phyloP scores from a whole-genome alignment of 306 rosid genomes.

The Trifolium subterraneum region DNA sequence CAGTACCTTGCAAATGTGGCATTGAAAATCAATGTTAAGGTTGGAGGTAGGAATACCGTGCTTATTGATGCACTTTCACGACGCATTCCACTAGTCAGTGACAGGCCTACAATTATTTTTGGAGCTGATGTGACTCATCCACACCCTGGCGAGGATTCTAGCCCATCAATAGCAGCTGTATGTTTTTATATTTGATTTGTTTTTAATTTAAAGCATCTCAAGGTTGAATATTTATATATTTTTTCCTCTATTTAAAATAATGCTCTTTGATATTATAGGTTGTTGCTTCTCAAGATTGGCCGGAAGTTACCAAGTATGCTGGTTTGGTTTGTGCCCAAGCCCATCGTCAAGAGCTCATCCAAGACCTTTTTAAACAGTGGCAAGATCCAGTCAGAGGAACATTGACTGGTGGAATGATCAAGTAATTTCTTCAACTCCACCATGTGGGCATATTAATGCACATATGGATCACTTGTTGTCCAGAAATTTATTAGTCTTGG shows the following conservation, averaged over 20 bases:
- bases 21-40: constrained; percentile 89
- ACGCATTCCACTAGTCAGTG: constrained; percentile 89
- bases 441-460: neutral
- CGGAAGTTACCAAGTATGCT: constrained; percentile 94
- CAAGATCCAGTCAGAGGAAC: constrained; percentile 92
- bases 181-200: constrained; percentile 29
- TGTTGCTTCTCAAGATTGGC: constrained; percentile 99
- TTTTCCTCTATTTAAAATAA: neutral
- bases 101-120: constrained; percentile 91
- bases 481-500: too few relatives aligned
- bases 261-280: constrained; percentile 55
- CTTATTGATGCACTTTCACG: constrained; percentile 93
- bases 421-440: constrained; percentile 48
- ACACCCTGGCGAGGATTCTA: constrained; percentile 98
- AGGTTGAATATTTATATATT: neutral
- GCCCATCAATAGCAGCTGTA: constrained; percentile 98
- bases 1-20: constrained; percentile 95
- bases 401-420: constrained; percentile 92
- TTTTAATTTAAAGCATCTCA: neutral
- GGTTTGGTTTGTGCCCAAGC: constrained; percentile 98
- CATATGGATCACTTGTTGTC: too few relatives aligned
- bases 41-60: constrained; percentile 95
- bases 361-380: constrained; percentile 91
- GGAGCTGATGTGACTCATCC: constrained; percentile 99
- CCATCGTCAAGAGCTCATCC: constrained; percentile 94